Evolutionary conservation across 2,329 filamentous ascomycete species (phyloP), one percentile per base, ranked within the genome.

Genomic region (Aspergillus sp.): DNA sequence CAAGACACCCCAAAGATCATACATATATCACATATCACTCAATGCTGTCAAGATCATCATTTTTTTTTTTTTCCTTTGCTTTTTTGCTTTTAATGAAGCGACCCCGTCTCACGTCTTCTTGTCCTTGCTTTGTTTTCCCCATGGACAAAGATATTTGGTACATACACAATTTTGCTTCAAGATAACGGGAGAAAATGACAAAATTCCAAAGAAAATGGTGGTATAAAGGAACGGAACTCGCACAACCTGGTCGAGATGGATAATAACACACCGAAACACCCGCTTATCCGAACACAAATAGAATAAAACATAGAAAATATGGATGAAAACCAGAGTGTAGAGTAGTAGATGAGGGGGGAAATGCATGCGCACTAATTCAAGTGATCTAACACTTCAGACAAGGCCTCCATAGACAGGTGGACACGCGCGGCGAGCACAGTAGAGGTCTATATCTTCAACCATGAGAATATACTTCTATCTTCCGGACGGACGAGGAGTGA

Each of bases 401-500:
- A 41, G 17, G 26, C 26, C 26, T 9, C 24, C 26, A 3, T 11
- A 30, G 26, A 30, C 26, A 8, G 26, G 26, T 30, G 26, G 3
- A 9, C 9, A 30, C 26, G 10, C 26, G 9, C 26, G 10, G 26
- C 13, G 20, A 22, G 43, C 36, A 36, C 20, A 13, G 24, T 36
- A 47, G 44, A 32, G 17, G 41, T 50, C 47, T 45, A 50, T 50
- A 41, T 43, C 41, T 43, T 22, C 38, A 42, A 42, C 36, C 20
- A 22, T 38, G 19, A 16, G 24, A 30, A 40, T 20, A 42, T 55
- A 55, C 53, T 50, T 52, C 60, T 65, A 59, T 44, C 63, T 59
- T 32, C 60, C 64, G 4, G 55, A 43, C 16, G 59, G 58, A 36
- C 64, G 60, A 50, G 65, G 67, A 1, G 65, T 67, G 41, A 58